Evolutionary conservation across 495 filamentous ascomycete species (phyloP).

Genomic region (Neohortaea acidophila): DNA sequence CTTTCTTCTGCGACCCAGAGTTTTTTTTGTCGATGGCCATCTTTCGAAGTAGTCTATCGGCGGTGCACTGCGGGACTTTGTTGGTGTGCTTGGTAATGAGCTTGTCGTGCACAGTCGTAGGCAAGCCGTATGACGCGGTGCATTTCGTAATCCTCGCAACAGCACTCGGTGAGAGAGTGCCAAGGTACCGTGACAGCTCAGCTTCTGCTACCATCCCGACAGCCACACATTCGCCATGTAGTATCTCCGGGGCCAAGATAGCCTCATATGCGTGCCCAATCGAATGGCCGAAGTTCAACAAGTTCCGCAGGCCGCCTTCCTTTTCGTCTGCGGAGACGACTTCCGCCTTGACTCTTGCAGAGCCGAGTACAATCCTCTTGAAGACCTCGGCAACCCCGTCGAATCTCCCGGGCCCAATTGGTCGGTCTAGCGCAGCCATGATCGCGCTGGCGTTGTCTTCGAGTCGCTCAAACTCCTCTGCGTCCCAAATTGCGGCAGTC

Average conservation of each 20-base stretch:
- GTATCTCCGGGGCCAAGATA: slow-evolving; percentile 82
- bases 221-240: slow-evolving; percentile 90
- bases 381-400: slow-evolving; percentile 37
- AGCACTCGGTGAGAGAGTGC: slow-evolving; percentile 70
- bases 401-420: slow-evolving; percentile 36
- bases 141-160: slow-evolving; percentile 84
- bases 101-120: slow-evolving; percentile 71
- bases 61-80: slow-evolving; percentile 83
- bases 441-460: slow-evolving; percentile 67
- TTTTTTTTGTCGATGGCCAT: slow-evolving; percentile 99
- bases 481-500: slow-evolving; percentile 92
- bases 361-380: slow-evolving; percentile 77
- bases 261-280: slow-evolving; percentile 96
- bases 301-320: slow-evolving; percentile 84
- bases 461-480: slow-evolving; percentile 68
- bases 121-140: slow-evolving; percentile 81
- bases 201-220: slow-evolving; percentile 98
- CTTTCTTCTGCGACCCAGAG: slow-evolving; percentile 84
- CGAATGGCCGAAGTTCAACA: slow-evolving; percentile 95
- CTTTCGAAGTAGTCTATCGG: slow-evolving; percentile 71
- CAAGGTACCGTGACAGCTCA: slow-evolving; percentile 78
- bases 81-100: slow-evolving; percentile 71
- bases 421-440: slow-evolving; percentile 40
- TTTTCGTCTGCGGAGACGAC: slow-evolving; percentile 89
- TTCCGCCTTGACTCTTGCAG: slow-evolving; percentile 75